Base-by-base conservation (phyloP, 768 basidiomycete genomes). In the Chlorophyllum brunneum region DNA sequence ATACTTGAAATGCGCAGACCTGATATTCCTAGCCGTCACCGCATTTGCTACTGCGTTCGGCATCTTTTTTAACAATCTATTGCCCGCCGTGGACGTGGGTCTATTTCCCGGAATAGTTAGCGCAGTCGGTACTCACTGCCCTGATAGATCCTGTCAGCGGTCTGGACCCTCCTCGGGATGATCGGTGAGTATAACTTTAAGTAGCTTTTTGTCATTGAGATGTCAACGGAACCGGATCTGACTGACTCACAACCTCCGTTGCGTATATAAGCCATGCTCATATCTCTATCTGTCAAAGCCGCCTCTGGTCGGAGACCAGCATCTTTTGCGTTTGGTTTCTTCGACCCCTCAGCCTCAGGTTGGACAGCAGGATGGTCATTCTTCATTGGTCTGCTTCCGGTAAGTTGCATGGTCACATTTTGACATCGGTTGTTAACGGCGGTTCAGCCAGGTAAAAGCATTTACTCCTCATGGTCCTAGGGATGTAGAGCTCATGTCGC, bases 301-400 rank as follows among this genome's bases (percentile, higher is more conserved):
- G 76, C 77, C 1, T 65, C 67, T 13, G 81, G 82, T 1, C 75
- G 79, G 13, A 76, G 74, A 43, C 71, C 83, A 10, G 79, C 75
- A 0, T 66, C 74, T 1, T 86, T 77, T 58, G 83, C 79, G 0
- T 69, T 86, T 1, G 75, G 75, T 8, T 72, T 78, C 53, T 86
- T 84, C 48, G 77, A 85, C 58, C 68, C 79, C 1, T 77, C 82
- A n/a, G 64, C 69, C n/a, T 80, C 84, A 0, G 85, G 85, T 5
- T 86, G 84, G 84, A 75, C 74, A 1, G 72, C 80, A 10, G 85
- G 81, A 27, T 86, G 83, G 83, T 73, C 81, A 0, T 86, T 85
- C 61, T 86, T 85, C 62, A 80, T 85, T 29, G 83, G 83, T 27
- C 59, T 84, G 18, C 70, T 82, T 20, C 81, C 78, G 37, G 81